phyloP scores from a whole-genome alignment of 495 filamentous ascomycete species.

The Cryomyces antarcticus region DNA sequence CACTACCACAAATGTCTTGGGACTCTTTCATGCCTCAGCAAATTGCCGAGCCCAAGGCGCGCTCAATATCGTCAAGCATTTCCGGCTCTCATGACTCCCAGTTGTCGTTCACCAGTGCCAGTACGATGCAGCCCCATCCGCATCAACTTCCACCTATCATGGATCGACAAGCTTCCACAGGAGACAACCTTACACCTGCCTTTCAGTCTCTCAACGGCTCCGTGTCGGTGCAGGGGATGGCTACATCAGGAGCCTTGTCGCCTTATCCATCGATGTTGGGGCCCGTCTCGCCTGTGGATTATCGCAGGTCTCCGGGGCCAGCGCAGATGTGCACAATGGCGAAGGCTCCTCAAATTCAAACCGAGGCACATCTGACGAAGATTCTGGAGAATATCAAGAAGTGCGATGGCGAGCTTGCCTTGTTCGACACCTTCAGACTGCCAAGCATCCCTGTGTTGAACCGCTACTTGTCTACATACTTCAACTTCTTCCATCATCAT shows the following conservation, averaged over 20 bases:
- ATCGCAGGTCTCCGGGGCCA: conserved; percentile 44
- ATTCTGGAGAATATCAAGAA: conserved; percentile 70
- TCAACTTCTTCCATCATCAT: conserved; percentile 91
- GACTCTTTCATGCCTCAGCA: conserved; percentile 53
- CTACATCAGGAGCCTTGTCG: conserved; percentile 62
- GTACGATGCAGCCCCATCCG: conserved; percentile 31
- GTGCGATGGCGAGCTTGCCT: conserved; percentile 58
- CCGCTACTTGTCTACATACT: conserved; percentile 84
- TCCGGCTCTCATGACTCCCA: conserved; percentile 47
- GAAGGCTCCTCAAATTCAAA: conserved; percentile 27
- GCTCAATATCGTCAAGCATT: conserved; percentile 40
- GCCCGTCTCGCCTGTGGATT: conserved; percentile 50
- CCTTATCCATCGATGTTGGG: conserved; percentile 57
- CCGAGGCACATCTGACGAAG: conserved; percentile 61
- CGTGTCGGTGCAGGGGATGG: conserved; percentile 45
- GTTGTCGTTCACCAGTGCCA: conserved; percentile 32
- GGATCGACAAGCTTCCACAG: conserved; percentile 37
- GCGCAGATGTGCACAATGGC: conserved; percentile 21
- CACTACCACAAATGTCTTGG: conserved; percentile 77
- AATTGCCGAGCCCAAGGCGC: conserved; percentile 34
- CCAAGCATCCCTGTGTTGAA: conserved; percentile 62
- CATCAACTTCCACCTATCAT: conserved; percentile 45
- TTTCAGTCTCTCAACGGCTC: conserved; percentile 51
- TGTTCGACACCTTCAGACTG: conserved; percentile 75
- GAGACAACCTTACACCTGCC: conserved; percentile 30